Conservation (phyloP, 2,329 filamentous ascomycete genomes). For the Cladosporium sp. region DNA sequence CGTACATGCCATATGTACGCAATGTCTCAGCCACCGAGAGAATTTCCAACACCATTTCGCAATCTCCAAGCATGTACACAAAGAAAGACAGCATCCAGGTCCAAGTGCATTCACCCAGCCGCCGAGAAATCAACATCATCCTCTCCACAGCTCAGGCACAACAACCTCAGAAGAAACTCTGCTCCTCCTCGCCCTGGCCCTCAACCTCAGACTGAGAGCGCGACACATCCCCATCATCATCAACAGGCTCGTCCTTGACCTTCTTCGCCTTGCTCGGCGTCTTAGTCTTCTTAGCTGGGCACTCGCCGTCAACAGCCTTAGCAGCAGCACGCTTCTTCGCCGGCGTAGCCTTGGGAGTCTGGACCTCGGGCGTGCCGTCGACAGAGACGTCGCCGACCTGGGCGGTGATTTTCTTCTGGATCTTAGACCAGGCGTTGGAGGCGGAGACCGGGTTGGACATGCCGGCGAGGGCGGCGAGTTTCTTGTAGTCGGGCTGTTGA, state of each 20-base stretch:
- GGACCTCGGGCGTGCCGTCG: conserved; percentile 23
- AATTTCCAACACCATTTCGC: not conserved
- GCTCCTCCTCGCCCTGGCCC: not conserved
- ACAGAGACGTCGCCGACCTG: conserved; percentile 9
- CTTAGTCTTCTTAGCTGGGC: not conserved
- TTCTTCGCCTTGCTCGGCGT: conserved; percentile 21
- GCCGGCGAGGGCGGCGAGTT: conserved; percentile 29
- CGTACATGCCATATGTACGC: not conserved
- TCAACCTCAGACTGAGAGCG: not conserved
- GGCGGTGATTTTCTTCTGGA: conserved; percentile 39
- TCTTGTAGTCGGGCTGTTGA: conserved; percentile 32
- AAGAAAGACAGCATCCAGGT: not conserved
- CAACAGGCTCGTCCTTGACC: conserved; percentile 15
- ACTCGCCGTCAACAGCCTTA: conserved; percentile 17
- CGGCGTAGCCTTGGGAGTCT: conserved; percentile 22
- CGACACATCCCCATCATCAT: not conserved
- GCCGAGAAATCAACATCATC: not conserved
- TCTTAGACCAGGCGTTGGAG: conserved; percentile 36
- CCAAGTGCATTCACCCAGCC: not conserved
- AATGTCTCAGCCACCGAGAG: not conserved
- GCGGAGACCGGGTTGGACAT: conserved; percentile 34
- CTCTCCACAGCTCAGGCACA: not conserved
- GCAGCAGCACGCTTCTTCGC: conserved; percentile 27
- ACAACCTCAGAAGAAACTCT: not conserved
- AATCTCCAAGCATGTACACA: not conserved